Evolutionary conservation across 106 monocot species (phyloP).

Genomic region (Posidonia australis): DNA sequence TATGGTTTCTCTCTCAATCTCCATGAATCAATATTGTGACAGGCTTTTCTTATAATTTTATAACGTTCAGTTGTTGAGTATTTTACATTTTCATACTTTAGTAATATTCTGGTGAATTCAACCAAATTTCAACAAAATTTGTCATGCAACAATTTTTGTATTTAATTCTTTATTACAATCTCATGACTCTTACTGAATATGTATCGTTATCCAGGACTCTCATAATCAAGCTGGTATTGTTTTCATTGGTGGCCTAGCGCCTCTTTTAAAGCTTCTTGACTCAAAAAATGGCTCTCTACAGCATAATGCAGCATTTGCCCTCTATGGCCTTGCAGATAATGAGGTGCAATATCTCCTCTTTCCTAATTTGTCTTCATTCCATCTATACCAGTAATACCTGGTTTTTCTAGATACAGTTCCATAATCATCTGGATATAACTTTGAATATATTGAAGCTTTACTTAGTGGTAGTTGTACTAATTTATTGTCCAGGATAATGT

Average conservation of each 20-base stretch:
- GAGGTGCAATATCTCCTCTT: constrained; percentile 36
- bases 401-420: too few species aligned
- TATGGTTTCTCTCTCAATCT: too few species aligned
- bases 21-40: too few species aligned
- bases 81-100: too few species aligned
- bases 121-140: neutral
- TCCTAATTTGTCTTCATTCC: neutral
- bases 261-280: constrained; percentile 86
- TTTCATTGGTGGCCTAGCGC: constrained; percentile 76
- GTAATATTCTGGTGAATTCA: too few species aligned
- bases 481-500: constrained; percentile 69
- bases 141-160: neutral
- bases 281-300: constrained; percentile 94
- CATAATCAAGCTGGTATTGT: constrained; percentile 97
- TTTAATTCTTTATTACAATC: neutral
- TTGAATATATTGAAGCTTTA: too few species aligned
- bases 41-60: too few species aligned
- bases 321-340: constrained; percentile 97
- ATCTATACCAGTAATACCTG: too few species aligned
- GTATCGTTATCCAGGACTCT: constrained; percentile 36
- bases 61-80: too few species aligned
- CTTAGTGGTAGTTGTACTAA: too few species aligned
- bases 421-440: too few species aligned
- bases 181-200: neutral
- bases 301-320: constrained; percentile 99